Conservation (phyloP, 176 grass and related monocot species). For the Bolboschoenus planiculmis region DNA sequence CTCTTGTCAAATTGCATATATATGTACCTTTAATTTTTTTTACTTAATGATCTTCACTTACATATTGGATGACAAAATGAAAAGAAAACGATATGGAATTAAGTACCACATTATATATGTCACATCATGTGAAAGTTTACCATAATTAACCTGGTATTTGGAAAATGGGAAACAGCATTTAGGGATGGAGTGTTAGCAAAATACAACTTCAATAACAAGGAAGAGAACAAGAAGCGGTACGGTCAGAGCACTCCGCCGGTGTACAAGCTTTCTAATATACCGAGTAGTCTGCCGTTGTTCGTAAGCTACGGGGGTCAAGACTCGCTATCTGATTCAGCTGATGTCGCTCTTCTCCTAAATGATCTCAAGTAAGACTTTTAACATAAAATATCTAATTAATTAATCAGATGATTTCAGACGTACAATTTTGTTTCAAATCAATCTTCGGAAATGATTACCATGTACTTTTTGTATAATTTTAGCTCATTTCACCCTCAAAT, state of each 20-base stretch:
- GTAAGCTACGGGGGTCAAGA: slow-evolving; percentile 37
- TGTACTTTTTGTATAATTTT: too few relatives aligned
- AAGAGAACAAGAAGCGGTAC: slow-evolving; percentile 17
- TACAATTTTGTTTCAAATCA: background rate
- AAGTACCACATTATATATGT: background rate
- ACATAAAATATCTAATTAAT: background rate
- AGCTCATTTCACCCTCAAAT: too few relatives aligned
- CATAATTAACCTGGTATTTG: background rate
- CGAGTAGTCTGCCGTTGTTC: slow-evolving; percentile 23
- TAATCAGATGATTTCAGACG: background rate
- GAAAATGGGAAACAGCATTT: slow-evolving; percentile 10
- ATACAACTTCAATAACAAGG: slow-evolving; percentile 9
- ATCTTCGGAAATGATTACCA: too few relatives aligned
- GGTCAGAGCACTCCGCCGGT: slow-evolving; percentile 12
- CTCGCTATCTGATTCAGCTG: slow-evolving; percentile 14
- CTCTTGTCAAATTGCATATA: background rate
- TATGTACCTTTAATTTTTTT: background rate
- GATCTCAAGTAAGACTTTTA: slow-evolving; percentile 21
- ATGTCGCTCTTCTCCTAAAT: slow-evolving; percentile 16
- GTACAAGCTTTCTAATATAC: slow-evolving; percentile 34
- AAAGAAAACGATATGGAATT: background rate
- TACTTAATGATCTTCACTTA: too few relatives aligned
- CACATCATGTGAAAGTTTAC: background rate
- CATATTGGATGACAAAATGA: background rate
- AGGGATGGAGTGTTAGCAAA: slow-evolving; percentile 22